A percentile compares a stretch with the other conserved stretches of the same genome.
These are phyloP conservation scores for Poteriospumella lacustris DNA, from an alignment of 108 stramenopile species.

Conservation along the genomic window DNA sequence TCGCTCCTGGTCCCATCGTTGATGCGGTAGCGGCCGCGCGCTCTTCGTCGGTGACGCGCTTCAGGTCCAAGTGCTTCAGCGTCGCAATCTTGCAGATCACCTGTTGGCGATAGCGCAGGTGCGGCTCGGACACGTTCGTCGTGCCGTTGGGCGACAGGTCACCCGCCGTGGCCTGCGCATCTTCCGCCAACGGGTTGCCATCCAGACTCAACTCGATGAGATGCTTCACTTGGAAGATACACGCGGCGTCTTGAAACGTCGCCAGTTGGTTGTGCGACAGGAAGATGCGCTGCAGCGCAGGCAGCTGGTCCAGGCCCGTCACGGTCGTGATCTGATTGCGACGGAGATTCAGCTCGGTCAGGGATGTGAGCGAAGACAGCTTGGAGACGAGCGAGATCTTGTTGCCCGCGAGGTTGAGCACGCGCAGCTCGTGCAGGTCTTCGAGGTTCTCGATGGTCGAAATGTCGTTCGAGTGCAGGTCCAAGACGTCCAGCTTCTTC, in stretches of 20 bases:
- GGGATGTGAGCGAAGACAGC: constrained; percentile 34
- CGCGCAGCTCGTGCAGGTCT: constrained; percentile 41
- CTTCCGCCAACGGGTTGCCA: constrained; percentile 37
- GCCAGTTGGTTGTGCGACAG: constrained; percentile 48
- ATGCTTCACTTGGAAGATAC: constrained; percentile 25
- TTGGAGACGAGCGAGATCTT: constrained; percentile 30
- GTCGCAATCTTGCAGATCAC: constrained; percentile 28
- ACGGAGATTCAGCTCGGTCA: constrained; percentile 56
- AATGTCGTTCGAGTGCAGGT: constrained; percentile 53
- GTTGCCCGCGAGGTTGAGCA: constrained; percentile 54
- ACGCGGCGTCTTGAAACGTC: neutral
- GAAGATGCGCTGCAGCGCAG: constrained; percentile 48
- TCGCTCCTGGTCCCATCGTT: too few relatives aligned
- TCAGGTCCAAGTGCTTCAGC: constrained; percentile 42
- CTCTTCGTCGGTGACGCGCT: constrained; percentile 28
- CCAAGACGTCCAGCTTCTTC: constrained; percentile 51
- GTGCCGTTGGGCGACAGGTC: too few relatives aligned
- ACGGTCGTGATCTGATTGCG: constrained; percentile 39
- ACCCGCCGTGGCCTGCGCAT: neutral
- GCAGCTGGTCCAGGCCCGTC: constrained; percentile 34
- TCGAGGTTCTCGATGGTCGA: constrained; percentile 39
- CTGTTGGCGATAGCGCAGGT: neutral
- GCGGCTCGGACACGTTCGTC: neutral
- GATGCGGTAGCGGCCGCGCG: too few relatives aligned
- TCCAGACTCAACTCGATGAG: constrained; percentile 54